phyloP scores from a whole-genome alignment of 2,329 filamentous ascomycete genomes.

The Metarhizium humberi region DNA sequence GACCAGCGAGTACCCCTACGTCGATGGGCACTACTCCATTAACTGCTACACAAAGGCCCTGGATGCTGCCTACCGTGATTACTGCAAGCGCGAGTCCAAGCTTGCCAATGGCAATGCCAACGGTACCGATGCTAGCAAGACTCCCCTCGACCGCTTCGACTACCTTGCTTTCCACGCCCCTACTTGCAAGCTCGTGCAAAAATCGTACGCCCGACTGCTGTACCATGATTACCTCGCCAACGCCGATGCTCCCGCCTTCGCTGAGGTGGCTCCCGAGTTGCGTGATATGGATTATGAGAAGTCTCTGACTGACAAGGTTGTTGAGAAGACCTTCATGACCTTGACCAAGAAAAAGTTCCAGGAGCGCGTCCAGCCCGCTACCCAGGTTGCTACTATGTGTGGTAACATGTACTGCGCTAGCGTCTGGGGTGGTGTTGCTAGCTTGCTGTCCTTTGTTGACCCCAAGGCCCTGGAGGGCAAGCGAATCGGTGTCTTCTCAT shows the following conservation, averaged over 20 bases:
- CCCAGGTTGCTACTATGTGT: slow-evolving; percentile 70
- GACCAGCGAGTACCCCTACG: slow-evolving; percentile 78
- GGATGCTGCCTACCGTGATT: slow-evolving; percentile 72
- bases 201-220: slow-evolving; percentile 73
- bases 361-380: slow-evolving; percentile 64
- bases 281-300: slow-evolving; percentile 70
- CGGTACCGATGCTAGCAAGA: slow-evolving; percentile 39
- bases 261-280: slow-evolving; percentile 66
- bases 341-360: slow-evolving; percentile 78
- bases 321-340: slow-evolving; percentile 81
- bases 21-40: slow-evolving; percentile 76
- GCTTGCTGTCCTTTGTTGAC: slow-evolving; percentile 56
- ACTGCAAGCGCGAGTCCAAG: slow-evolving; percentile 62
- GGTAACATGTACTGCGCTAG: slow-evolving; percentile 62
- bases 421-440: slow-evolving; percentile 67
- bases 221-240: slow-evolving; percentile 79
- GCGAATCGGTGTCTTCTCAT: slow-evolving; percentile 69
- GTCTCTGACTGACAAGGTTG: slow-evolving; percentile 69
- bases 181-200: slow-evolving; percentile 79
- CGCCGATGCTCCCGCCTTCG: slow-evolving; percentile 57
- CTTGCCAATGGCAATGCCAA: slow-evolving; percentile 44
- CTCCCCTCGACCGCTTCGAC: slow-evolving; percentile 70
- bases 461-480: slow-evolving; percentile 58
- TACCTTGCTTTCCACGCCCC: slow-evolving; percentile 77
- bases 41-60: slow-evolving; percentile 76